Base-by-base conservation (phyloP, 176 grass and related monocot species). In the Alopecurus myosuroides region DNA sequence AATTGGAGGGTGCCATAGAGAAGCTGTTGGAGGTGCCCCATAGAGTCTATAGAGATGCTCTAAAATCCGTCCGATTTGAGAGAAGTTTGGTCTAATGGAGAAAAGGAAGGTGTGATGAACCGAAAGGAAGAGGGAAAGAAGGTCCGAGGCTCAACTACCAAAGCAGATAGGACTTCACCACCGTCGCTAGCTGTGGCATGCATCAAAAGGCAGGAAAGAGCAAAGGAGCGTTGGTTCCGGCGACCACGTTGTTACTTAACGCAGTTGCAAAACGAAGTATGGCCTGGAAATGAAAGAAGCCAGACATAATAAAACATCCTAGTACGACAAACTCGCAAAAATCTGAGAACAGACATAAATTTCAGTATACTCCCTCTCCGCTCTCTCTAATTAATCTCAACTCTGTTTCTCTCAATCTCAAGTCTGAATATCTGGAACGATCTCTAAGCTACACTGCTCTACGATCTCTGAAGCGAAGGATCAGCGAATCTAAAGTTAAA, bases 381-480 rank as follows among this genome's bases (percentile, higher is more conserved):
- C 70, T 23, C 60, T 49, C 62, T 51, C 41, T 22, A 19, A 33
- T 64, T 73, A 29, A 49, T 46, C n/a, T 80, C 11, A 55, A 31
- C 49, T 44, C 22, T 71, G 4, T 5, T 15, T 67, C 17, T 45
- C 31, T 31, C 14, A 48, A 26, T 60, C 15, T 44, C 9, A 48
- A 26, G 22, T 25, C 55, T 84, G 79, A 84, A 75, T 67, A 15
- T 77, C 23, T 34, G 34, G 7, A 14, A 25, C 19, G 20, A 14
- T 61, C 25, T 71, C 33, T 79, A 85, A 51, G 69, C 85, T 66
- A 88, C 70, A 45, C 81, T 73, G 19, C 41, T 18, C 28, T 66
- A 66, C 66, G 71, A 67, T 78, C 63, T 71, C 81, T 88, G 48
- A 64, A 82, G 33, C 45, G 77, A 73, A 2, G 56, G 22, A 76